Percentiles rank a stretch among this genome's conserved stretches.
Evolutionary conservation across 2,329 filamentous ascomycete species (phyloP).

Genomic region (Xenoacremonium recifei): DNA sequence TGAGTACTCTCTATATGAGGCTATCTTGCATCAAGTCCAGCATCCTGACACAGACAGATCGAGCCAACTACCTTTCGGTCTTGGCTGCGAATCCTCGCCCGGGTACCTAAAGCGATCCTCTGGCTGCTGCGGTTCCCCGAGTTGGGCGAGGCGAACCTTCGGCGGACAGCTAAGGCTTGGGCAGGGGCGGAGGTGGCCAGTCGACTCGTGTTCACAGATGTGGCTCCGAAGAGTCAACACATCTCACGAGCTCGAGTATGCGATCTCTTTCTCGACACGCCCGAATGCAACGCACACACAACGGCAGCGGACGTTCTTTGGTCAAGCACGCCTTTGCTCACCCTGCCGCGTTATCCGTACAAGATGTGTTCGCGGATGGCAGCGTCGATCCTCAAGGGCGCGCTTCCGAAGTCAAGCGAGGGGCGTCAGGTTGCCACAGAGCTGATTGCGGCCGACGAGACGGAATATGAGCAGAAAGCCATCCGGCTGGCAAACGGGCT

Average conservation of each 20-base stretch:
- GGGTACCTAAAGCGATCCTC: conserved; percentile 81
- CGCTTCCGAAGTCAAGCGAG: conserved; percentile 70
- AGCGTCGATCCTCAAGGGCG: conserved; percentile 87
- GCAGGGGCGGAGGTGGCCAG: conserved; percentile 80
- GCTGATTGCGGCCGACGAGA: conserved; percentile 74
- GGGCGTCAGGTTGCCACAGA: conserved; percentile 69
- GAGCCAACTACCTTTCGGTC: conserved; percentile 94
- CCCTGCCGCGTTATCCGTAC: conserved; percentile 86
- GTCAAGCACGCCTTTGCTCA: conserved; percentile 92
- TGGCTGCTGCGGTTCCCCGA: conserved; percentile 98
- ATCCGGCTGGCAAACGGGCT: conserved; percentile 64
- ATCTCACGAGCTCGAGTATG: conserved; percentile 89
- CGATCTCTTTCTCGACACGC: conserved; percentile 94
- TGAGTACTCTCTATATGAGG: conserved; percentile 37
- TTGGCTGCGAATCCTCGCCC: conserved; percentile 87
- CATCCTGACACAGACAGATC: conserved; percentile 60
- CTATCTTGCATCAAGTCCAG: neutral
- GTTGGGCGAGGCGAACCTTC: conserved; percentile 81
- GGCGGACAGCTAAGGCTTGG: conserved; percentile 78
- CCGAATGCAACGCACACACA: conserved; percentile 97
- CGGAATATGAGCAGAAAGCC: conserved; percentile 80
- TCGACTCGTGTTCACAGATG: conserved; percentile 92
- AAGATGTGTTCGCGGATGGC: conserved; percentile 99
- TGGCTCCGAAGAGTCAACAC: conserved; percentile 91
- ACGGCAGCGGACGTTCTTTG: conserved; percentile 95